Evolutionary conservation across 2,329 filamentous ascomycete genomes (phyloP).

Genomic region (Exophiala oligosperma): DNA sequence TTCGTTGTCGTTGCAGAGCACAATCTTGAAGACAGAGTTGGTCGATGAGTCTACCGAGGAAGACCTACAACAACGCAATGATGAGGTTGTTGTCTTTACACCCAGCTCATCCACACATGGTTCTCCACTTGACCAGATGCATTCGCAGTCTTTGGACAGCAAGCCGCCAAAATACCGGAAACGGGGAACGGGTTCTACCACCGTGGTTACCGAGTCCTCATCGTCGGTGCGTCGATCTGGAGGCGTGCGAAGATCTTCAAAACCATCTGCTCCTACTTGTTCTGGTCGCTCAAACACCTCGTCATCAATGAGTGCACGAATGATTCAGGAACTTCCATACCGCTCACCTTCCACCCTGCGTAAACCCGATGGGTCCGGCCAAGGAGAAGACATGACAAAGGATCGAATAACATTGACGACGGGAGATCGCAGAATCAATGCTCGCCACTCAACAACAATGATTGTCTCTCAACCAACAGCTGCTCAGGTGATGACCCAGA

Average conservation of each 20-base stretch:
- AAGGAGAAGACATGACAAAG: neutral
- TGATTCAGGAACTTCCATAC: neutral
- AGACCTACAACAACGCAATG: neutral
- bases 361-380: neutral
- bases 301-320: neutral
- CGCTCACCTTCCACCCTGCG: neutral
- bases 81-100: slow-evolving; percentile 7
- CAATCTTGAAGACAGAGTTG: neutral
- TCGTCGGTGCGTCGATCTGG: neutral
- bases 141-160: neutral
- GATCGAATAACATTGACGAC: neutral
- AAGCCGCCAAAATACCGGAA: neutral
- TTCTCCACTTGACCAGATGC: slow-evolving; percentile 8
- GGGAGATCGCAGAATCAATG: neutral
- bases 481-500: slow-evolving; percentile 3
- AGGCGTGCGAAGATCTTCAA: neutral
- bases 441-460: no score
- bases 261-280: neutral
- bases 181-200: neutral
- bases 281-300: neutral
- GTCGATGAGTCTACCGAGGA: slow-evolving; percentile 7
- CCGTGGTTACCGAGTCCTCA: neutral
- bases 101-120: slow-evolving; percentile 8
- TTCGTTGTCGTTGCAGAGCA: neutral
- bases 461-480: neutral